phyloP scores from a whole-genome alignment of 306 rosid genomes.

The Mucuna pruriens region DNA sequence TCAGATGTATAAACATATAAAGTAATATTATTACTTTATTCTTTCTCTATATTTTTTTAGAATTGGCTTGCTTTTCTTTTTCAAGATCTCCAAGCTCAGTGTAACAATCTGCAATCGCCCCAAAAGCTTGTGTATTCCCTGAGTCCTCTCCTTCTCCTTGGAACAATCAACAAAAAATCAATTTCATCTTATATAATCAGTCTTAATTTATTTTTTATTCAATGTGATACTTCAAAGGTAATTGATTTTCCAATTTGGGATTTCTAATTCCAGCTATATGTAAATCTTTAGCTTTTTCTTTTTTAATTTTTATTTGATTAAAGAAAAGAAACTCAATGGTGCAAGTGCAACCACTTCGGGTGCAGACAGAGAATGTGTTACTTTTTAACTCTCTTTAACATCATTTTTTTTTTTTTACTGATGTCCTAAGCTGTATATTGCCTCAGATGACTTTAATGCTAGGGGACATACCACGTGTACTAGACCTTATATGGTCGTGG shows the following conservation, averaged over 20 bases:
- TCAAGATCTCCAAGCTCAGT: too few relatives aligned
- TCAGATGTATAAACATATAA: too few relatives aligned
- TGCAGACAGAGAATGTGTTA: not conserved
- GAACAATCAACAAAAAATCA: too few relatives aligned
- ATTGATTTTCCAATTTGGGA: not conserved
- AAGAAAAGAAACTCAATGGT: not conserved
- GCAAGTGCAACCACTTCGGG: constrained; percentile 5
- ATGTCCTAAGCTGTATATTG: constrained; percentile 36
- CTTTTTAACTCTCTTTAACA: constrained; percentile 16
- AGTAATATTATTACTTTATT: too few relatives aligned
- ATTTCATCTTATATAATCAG: not conserved
- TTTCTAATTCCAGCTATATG: not conserved
- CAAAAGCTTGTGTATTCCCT: too few relatives aligned
- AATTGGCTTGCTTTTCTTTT: too few relatives aligned
- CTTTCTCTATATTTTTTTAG: too few relatives aligned
- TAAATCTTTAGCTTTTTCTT: not conserved
- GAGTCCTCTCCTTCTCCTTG: too few relatives aligned
- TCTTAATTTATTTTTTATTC: not conserved
- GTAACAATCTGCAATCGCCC: too few relatives aligned
- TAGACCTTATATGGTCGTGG: constrained; percentile 98
- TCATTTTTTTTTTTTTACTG: constrained; percentile 31
- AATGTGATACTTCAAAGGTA: not conserved
- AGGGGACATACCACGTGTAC: constrained; percentile 84
- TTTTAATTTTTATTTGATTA: not conserved
- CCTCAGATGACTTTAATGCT: constrained; percentile 86